Percentiles rank a stretch among this genome's conserved stretches.
Conservation (phyloP, 805 yeast species). For the Schwanniomyces sp. region DNA sequence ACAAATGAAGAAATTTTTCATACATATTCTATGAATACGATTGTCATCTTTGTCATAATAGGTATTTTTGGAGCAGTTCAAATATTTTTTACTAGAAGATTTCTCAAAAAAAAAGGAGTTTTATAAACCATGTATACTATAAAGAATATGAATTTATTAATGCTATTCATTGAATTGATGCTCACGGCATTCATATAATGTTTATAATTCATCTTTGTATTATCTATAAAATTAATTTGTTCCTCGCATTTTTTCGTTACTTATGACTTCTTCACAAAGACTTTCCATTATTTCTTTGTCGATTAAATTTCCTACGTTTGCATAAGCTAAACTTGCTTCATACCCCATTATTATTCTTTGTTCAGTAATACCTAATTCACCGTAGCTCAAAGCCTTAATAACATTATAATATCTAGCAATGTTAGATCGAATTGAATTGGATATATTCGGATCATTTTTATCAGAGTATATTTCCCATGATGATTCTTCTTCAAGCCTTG, state of each 20-base stretch:
- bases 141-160: background rate
- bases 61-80: slow-evolving; percentile 31
- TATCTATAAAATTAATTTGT: background rate
- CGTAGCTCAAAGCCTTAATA: slow-evolving; percentile 73
- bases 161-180: background rate
- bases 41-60: slow-evolving; percentile 25
- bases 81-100: slow-evolving; percentile 27
- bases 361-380: slow-evolving; percentile 86
- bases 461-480: slow-evolving; percentile 96
- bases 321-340: slow-evolving; percentile 83
- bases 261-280: slow-evolving; percentile 71
- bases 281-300: slow-evolving; percentile 71
- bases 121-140: slow-evolving; percentile 4
- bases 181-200: slow-evolving; percentile 1
- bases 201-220: slow-evolving; percentile 1
- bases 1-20: slow-evolving; percentile 38
- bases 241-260: slow-evolving; percentile 77
- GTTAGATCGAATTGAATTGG: slow-evolving; percentile 60
- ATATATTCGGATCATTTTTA: slow-evolving; percentile 69
- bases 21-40: slow-evolving; percentile 30
- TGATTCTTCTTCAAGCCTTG: slow-evolving; percentile 87
- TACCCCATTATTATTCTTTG: slow-evolving; percentile 76
- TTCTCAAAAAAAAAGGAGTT: slow-evolving; percentile 26
- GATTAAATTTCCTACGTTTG: slow-evolving; percentile 65
- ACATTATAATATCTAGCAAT: slow-evolving; percentile 87